A percentile compares a stretch with the other conserved stretches of the same genome.
Conservation (phyloP, 495 filamentous ascomycete genomes). For the Bacidia gigantensis region DNA sequence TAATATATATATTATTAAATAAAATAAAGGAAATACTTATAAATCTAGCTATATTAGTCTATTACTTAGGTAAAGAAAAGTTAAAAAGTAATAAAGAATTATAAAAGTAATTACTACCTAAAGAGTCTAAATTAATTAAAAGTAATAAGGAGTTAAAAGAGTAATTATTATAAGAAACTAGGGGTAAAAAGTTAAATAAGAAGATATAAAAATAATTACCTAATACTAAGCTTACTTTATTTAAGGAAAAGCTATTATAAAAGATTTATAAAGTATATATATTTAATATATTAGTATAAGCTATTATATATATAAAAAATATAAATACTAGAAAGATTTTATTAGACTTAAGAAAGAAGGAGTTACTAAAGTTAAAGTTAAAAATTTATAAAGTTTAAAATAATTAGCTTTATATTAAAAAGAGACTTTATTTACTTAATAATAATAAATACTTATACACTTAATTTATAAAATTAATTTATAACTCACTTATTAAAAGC, state of each 20-base stretch:
- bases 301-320: neutral
- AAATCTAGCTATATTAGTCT: neutral
- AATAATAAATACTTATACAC: slow-evolving; percentile 2
- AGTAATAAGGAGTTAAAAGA: neutral
- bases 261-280: neutral
- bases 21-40: neutral
- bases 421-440: neutral
- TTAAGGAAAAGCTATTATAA: neutral
- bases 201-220: neutral
- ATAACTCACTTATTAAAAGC: neutral
- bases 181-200: neutral
- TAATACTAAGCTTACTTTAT: neutral
- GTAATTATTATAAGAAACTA: neutral
- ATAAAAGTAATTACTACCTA: neutral
- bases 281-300: neutral
- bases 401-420: neutral
- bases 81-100: too few relatives aligned
- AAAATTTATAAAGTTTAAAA: neutral
- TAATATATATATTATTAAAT: neutral
- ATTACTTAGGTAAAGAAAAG: neutral
- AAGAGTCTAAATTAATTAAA: neutral
- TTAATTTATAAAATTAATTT: neutral
- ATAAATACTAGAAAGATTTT: neutral
- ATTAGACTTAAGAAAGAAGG: neutral
- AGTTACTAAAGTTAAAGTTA: neutral